These are phyloP conservation scores for Hypoxylon sp. DNA, from an alignment of 2,329 filamentous ascomycete species.

Conservation along the genomic window DNA sequence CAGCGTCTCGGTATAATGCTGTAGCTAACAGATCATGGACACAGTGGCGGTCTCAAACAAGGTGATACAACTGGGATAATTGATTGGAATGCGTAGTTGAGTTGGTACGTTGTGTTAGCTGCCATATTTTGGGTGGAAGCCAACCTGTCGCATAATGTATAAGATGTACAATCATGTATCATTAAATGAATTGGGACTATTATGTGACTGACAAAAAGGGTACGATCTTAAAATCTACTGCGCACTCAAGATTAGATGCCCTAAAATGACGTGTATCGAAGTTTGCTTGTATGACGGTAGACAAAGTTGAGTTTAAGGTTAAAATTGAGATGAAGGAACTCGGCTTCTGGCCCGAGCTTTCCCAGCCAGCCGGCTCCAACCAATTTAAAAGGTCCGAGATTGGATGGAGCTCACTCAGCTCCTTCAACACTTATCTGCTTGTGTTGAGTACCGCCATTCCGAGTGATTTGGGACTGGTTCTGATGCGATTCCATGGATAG, in stretches of 20 bases:
- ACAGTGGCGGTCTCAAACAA: constrained; percentile 40
- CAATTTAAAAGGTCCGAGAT: constrained; percentile 21
- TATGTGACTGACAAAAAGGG: background rate
- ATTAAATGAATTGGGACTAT: background rate
- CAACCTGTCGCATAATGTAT: background rate
- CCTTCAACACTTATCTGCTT: constrained; percentile 1
- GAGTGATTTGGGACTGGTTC: constrained; percentile 2
- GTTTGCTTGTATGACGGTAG: constrained; percentile 1
- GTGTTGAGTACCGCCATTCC: background rate
- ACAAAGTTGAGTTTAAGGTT: constrained; percentile 17
- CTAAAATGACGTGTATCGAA: background rate
- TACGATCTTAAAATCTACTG: background rate
- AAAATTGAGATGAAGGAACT: background rate
- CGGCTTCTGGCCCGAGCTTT: constrained; percentile 7
- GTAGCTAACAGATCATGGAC: constrained; percentile 28
- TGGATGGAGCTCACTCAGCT: background rate
- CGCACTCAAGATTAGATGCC: background rate
- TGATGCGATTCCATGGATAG: constrained; percentile 45
- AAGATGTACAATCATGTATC: background rate
- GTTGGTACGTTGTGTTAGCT: background rate
- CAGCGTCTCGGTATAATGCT: constrained; percentile 2
- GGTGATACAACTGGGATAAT: constrained; percentile 32
- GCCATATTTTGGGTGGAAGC: background rate
- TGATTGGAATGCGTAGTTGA: constrained; percentile 50
- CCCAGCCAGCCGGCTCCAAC: constrained; percentile 8